Evolutionary conservation across 306 rosid species (phyloP).

Genomic region (Psophocarpus tetragonolobus): DNA sequence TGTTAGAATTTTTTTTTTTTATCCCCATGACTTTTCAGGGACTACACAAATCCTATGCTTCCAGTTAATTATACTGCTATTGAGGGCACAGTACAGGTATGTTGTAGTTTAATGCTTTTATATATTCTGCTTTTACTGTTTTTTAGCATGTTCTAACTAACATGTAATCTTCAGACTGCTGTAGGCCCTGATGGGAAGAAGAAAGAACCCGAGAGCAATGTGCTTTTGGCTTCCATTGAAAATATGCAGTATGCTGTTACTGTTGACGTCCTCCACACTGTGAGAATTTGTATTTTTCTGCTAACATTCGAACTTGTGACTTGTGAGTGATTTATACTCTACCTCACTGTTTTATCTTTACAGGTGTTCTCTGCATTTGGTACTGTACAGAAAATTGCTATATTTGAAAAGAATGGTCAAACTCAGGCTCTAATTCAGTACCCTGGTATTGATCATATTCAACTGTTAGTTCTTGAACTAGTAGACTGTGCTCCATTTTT

Average conservation of each 20-base stretch:
- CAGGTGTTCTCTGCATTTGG: conserved; percentile 87
- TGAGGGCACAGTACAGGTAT: conserved; percentile 79
- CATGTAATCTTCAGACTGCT: conserved; percentile 53
- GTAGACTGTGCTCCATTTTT: conserved; percentile 15
- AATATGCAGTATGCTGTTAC: conserved; percentile 98
- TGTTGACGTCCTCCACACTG: conserved; percentile 88
- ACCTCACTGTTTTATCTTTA: too few relatives aligned
- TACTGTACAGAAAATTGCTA: conserved; percentile 78
- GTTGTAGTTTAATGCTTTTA: conserved; percentile 10
- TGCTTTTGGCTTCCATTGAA: conserved; percentile 90
- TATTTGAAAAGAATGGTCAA: conserved; percentile 87
- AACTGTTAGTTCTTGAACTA: conserved; percentile 14
- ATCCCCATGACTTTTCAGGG: conserved; percentile 56
- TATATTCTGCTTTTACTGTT: neutral
- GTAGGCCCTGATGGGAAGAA: conserved; percentile 90
- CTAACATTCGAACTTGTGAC: neutral
- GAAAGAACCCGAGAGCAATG: conserved; percentile 86
- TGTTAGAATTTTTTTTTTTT: conserved; percentile 13
- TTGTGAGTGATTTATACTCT: conserved; percentile 22
- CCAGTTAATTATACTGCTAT: conserved; percentile 95
- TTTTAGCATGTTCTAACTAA: conserved; percentile 36
- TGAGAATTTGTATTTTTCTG: conserved; percentile 32
- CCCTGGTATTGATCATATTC: conserved; percentile 59
- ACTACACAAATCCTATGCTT: conserved; percentile 90
- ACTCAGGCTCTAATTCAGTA: conserved; percentile 84